Evolutionary conservation across 805 yeast genomes (phyloP), one percentile per base, ranked within the genome.

Genomic region (Candida xiaguanensis): DNA sequence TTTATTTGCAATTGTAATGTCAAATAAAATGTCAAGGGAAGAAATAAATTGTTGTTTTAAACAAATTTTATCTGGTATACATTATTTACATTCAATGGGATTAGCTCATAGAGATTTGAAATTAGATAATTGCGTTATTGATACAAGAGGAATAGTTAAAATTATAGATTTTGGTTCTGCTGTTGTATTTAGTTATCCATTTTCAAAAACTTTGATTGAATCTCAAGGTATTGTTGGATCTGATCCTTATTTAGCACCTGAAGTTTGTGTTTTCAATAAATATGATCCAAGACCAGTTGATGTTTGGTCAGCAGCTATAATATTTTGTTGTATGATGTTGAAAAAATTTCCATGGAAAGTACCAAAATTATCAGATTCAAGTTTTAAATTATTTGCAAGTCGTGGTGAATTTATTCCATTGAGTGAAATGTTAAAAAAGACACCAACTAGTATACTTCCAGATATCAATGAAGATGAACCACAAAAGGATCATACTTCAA

Each of bases 311-410:
- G 69, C 84, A 34, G 95, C 87, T 15, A 85, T 85, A 25, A 85
- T 85, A 19, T 85, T 81, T 55, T 85, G 95, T 61, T 85, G 95
- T 63, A 85, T 85, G 91, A 82, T 87, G 48, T 66, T 85, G 44
- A 81, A 85, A 61, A 74, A 90, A 54, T 85, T 85, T 56, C 95
- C 95, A 2, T 85, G 95, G 95, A 85, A 85, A 57, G 85, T 82
- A 2, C 95, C 95, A 9, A 77, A 75, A 48, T 67, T 65, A 13
- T 59, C 77, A 24, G 95, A 85, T 58, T 80, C 82, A 46, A 81
- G 88, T 50, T 85, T 78, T 58, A 75, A 73, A 48, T 63, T 85
- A 23, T 85, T 75, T 53, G 75, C 80, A 35, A 50, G 52, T 36
- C 45, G 62, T 41, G 82, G 81, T 24, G 85, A 85, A 41, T 43